These are phyloP conservation scores for Globisporangium echinulatum DNA, from an alignment of 352 stramenopile species.

Conservation along the genomic window DNA sequence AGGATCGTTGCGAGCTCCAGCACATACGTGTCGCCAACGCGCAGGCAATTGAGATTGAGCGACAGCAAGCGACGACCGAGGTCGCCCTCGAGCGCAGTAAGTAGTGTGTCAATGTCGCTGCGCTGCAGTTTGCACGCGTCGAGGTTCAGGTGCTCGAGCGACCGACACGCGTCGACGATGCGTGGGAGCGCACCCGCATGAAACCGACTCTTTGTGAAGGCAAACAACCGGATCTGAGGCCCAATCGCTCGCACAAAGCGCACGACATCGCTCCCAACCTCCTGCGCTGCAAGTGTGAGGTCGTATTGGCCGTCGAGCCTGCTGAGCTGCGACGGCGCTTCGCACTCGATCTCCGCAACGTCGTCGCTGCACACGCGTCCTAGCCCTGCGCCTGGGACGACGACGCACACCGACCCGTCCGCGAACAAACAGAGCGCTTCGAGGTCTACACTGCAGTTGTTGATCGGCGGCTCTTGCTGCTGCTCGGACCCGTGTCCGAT, in stretches of 20 bases:
- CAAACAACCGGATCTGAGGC: neutral
- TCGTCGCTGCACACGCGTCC: neutral
- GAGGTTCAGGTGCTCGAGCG: slow-evolving; percentile 1
- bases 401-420: slow-evolving; percentile 1
- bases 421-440: neutral
- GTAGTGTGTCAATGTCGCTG: neutral
- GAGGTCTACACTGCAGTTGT: neutral
- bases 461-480: too few relatives aligned
- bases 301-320: neutral
- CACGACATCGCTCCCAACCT: neutral
- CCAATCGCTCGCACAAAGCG: neutral
- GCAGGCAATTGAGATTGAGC: slow-evolving; percentile 6
- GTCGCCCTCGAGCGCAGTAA: neutral
- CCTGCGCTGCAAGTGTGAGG: slow-evolving; percentile 1
- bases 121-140: neutral
- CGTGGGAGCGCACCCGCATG: neutral
- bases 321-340: neutral
- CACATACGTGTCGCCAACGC: slow-evolving; percentile 1
- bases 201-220: slow-evolving; percentile 1
- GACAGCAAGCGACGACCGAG: neutral
- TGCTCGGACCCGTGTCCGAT: neutral
- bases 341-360: neutral
- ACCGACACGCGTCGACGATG: neutral
- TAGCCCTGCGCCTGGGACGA: slow-evolving; percentile 1
- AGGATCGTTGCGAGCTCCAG: neutral